Conservation (phyloP, 192 early-diverging fungal species). For the Backusella liffmaniae region DNA sequence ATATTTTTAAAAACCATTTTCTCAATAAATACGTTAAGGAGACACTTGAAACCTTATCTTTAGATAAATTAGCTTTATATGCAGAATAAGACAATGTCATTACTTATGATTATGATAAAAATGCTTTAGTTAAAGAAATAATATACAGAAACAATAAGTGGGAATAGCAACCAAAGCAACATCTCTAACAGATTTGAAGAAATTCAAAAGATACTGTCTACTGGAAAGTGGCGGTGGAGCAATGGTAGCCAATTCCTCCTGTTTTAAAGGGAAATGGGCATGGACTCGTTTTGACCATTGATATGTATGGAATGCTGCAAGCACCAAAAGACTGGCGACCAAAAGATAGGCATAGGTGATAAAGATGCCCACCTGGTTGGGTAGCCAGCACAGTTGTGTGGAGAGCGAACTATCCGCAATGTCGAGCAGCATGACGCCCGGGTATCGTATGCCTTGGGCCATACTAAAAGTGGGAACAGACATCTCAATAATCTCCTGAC, state of each 20-base stretch:
- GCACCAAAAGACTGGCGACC: background rate
- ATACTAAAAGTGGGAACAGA: conserved; percentile 64
- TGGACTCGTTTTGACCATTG: background rate
- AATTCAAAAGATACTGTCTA: background rate
- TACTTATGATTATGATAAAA: background rate
- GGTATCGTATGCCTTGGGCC: conserved; percentile 53
- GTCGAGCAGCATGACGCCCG: conserved; percentile 57
- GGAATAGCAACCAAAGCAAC: background rate
- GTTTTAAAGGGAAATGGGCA: background rate
- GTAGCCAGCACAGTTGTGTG: conserved; percentile 53
- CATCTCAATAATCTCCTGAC: conserved; percentile 15
- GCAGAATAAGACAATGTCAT: no score
- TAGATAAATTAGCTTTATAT: no score
- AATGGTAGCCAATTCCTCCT: background rate
- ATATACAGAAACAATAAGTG: conserved; percentile 6
- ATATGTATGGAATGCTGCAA: background rate
- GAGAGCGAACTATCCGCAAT: conserved; percentile 25
- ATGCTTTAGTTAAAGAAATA: background rate
- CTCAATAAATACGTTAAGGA: no score
- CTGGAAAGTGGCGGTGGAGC: background rate
- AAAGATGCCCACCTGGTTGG: conserved; percentile 67
- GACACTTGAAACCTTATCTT: no score
- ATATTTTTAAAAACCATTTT: no score
- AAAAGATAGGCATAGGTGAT: conserved; percentile 32
- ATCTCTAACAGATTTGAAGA: conserved; percentile 6